phyloP scores from a whole-genome alignment of 257 asterid species.

The Scutellaria baicalensis region DNA sequence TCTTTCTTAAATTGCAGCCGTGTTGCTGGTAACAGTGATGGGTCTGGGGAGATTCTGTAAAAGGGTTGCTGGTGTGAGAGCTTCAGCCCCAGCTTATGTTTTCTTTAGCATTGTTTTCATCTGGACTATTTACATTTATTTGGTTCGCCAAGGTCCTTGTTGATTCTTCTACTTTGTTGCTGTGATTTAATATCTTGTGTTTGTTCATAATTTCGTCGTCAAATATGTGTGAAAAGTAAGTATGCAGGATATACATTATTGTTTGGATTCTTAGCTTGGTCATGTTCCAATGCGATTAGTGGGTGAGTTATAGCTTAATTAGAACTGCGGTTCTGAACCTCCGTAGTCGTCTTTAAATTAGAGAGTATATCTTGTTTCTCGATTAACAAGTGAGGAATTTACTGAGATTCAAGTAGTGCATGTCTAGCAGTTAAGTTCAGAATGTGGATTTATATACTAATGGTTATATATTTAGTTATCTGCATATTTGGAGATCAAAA shows the following conservation, averaged over 20 bases:
- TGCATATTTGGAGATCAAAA: neutral
- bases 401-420: neutral
- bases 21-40: constrained; percentile 26
- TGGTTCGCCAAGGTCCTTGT: constrained; percentile 33
- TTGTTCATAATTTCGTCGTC: neutral
- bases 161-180: neutral
- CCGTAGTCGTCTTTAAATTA: neutral
- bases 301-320: neutral
- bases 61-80: constrained; percentile 41
- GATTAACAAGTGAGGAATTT: neutral
- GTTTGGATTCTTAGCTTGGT: neutral
- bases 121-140: constrained; percentile 35
- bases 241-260: neutral
- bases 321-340: neutral
- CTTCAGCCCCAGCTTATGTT: constrained; percentile 51
- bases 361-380: neutral
- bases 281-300: neutral
- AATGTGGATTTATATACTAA: neutral
- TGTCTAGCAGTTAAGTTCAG: no score
- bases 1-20: constrained; percentile 24
- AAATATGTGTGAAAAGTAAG: neutral
- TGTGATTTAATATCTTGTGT: neutral
- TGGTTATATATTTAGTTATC: neutral
- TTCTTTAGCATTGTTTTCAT: constrained; percentile 33
- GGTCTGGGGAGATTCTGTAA: constrained; percentile 41